Evolutionary conservation across 805 yeast genomes (phyloP).

Genomic region (Saturnispora sekii): DNA sequence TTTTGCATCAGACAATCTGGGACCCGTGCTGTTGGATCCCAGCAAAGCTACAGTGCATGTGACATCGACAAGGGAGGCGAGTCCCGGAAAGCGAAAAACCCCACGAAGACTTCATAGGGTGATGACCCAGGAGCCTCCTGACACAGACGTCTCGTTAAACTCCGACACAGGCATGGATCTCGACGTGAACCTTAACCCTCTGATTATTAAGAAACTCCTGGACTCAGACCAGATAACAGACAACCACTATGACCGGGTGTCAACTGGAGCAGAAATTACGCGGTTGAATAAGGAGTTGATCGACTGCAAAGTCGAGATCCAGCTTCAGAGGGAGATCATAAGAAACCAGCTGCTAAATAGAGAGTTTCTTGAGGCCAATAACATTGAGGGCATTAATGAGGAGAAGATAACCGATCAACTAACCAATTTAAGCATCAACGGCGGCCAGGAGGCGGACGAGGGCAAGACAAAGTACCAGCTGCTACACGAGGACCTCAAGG

Average conservation of each 20-base stretch:
- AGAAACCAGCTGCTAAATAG: slow-evolving; percentile 15
- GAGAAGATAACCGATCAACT: slow-evolving; percentile 10
- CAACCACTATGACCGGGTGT: neutral
- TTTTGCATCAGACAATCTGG: neutral
- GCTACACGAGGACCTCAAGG: neutral
- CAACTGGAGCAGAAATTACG: slow-evolving; percentile 17
- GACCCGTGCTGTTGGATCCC: neutral
- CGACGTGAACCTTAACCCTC: neutral
- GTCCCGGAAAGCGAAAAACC: slow-evolving; percentile 2
- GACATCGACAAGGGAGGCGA: neutral
- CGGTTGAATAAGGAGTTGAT: slow-evolving; percentile 24
- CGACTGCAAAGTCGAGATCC: slow-evolving; percentile 27
- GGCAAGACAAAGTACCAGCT: neutral
- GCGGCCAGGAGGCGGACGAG: neutral
- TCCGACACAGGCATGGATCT: too few species aligned
- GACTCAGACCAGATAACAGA: neutral
- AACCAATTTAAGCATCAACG: slow-evolving; percentile 2
- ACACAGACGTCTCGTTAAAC: too few species aligned
- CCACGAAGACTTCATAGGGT: too few species aligned
- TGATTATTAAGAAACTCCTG: neutral
- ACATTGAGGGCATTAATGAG: slow-evolving; percentile 8
- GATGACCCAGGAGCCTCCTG: too few species aligned
- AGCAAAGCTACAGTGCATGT: neutral
- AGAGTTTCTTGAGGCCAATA: too few species aligned
- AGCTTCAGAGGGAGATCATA: slow-evolving; percentile 24